Evolutionary conservation across 163 green algal genomes (phyloP).

Genomic region (Volvox carteri): DNA sequence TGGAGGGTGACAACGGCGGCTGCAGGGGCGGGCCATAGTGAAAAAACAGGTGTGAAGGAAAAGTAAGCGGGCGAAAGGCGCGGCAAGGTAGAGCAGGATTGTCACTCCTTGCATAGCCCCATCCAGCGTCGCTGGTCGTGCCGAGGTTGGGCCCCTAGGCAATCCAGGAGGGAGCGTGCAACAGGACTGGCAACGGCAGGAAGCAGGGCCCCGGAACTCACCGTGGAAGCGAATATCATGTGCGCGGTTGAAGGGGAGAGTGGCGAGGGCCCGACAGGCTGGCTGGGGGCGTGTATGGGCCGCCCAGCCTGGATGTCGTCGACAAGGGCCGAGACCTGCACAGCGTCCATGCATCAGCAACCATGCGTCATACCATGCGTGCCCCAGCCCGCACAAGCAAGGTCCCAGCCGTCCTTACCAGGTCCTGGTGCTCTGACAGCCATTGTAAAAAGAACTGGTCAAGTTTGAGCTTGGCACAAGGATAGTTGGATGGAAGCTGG

Average conservation of each 20-base stretch:
- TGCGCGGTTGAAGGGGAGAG: conserved; percentile 78
- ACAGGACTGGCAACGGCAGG: too few species aligned
- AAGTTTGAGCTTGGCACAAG: conserved; percentile 94
- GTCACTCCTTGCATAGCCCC: too few species aligned
- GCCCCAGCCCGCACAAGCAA: neutral
- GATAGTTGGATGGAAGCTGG: conserved; percentile 68
- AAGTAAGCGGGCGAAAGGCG: too few species aligned
- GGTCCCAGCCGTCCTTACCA: conserved; percentile 65
- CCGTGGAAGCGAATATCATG: conserved; percentile 78
- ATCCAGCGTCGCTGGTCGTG: too few species aligned
- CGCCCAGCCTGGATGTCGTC: conserved; percentile 87
- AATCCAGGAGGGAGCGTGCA: too few species aligned
- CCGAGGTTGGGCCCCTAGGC: too few species aligned
- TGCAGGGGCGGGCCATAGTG: conserved; percentile 35
- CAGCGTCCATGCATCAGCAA: neutral
- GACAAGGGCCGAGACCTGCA: conserved; percentile 87
- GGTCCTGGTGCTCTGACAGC: conserved; percentile 92
- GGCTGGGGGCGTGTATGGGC: conserved; percentile 66
- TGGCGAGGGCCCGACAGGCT: conserved; percentile 64
- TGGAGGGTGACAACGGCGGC: conserved; percentile 68
- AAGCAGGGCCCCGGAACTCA: too few species aligned
- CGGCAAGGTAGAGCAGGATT: too few species aligned
- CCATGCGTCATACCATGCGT: neutral
- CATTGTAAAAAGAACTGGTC: conserved; percentile 98
- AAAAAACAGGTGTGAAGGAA: too few species aligned